phyloP scores from a whole-genome alignment of 805 yeast species.

The Schwanniomyces occidentalis region DNA sequence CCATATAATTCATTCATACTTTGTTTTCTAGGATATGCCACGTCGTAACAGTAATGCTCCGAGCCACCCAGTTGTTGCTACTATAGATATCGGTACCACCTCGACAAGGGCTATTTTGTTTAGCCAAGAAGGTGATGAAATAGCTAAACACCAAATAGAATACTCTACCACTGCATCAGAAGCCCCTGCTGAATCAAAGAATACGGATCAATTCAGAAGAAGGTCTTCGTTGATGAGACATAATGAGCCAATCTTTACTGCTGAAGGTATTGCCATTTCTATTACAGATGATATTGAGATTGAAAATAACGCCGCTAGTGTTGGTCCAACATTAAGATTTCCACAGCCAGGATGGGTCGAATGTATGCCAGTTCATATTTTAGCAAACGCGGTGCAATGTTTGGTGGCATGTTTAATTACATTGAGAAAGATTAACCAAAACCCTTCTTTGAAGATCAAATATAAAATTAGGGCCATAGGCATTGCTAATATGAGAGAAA shows the following conservation, averaged over 20 bases:
- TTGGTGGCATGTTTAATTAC: conserved; percentile 62
- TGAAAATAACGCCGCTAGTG: conserved; percentile 53
- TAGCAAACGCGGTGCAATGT: conserved; percentile 80
- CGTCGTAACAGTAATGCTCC: conserved; percentile 46
- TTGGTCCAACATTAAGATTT: conserved; percentile 70
- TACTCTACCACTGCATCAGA: conserved; percentile 72
- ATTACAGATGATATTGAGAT: conserved; percentile 59
- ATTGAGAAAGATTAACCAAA: conserved; percentile 55
- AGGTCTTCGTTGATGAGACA: conserved; percentile 45
- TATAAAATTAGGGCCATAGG: conserved; percentile 76
- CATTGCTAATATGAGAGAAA: conserved; percentile 94
- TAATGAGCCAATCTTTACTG: conserved; percentile 62
- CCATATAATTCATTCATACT: too few species aligned
- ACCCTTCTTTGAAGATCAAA: conserved; percentile 50
- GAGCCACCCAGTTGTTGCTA: conserved; percentile 51
- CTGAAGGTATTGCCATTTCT: conserved; percentile 72
- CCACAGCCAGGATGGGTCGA: conserved; percentile 94
- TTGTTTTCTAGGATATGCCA: conserved; percentile 37
- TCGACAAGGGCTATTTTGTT: conserved; percentile 87
- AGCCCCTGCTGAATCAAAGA: conserved; percentile 43
- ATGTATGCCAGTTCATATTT: conserved; percentile 81
- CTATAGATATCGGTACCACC: conserved; percentile 90
- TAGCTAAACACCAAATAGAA: conserved; percentile 89
- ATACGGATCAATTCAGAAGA: conserved; percentile 47
- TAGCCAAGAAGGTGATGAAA: conserved; percentile 67